Percentiles rank a stretch among this genome's conserved stretches.
phyloP scores from a whole-genome alignment of 225 moss, liverwort and hornwort species.

The Bryum argenteum region DNA sequence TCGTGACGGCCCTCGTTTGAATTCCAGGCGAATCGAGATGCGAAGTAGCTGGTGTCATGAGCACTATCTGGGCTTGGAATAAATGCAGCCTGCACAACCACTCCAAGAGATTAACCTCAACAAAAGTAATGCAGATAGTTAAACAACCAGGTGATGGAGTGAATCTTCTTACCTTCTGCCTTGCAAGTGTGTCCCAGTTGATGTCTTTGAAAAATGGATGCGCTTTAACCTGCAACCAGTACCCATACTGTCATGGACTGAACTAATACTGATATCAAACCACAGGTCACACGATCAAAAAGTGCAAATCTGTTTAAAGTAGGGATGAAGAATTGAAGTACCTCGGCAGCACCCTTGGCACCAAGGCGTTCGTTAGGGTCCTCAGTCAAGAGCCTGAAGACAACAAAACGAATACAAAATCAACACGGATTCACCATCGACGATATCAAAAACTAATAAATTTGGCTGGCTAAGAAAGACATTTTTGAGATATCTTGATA shows the following conservation, averaged over 20 bases:
- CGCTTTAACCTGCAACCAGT: constrained; percentile 73
- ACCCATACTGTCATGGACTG: constrained; percentile 5
- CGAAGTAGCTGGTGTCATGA: constrained; percentile 93
- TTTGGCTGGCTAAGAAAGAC: neutral
- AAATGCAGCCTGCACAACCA: constrained; percentile 77
- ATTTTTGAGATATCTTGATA: neutral
- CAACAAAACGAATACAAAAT: neutral
- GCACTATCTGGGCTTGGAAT: constrained; percentile 94
- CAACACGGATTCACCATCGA: neutral
- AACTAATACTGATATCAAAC: constrained; percentile 3
- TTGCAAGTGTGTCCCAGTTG: constrained; percentile 94
- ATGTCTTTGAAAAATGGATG: constrained; percentile 93
- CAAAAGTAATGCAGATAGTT: neutral
- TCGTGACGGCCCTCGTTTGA: constrained; percentile 64
- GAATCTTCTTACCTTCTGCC: constrained; percentile 67
- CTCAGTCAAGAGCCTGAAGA: constrained; percentile 82
- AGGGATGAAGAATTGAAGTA: constrained; percentile 32
- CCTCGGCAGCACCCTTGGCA: constrained; percentile 92
- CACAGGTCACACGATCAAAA: neutral
- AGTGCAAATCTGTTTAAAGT: neutral
- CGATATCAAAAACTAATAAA: neutral
- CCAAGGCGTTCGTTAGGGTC: constrained; percentile 94
- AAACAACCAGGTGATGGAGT: neutral
- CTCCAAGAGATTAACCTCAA: constrained; percentile 20
- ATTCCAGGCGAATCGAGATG: constrained; percentile 83